These are phyloP conservation scores for Grosmannia huntii DNA, from an alignment of 2,329 filamentous ascomycete genomes.

Conservation along the genomic window DNA sequence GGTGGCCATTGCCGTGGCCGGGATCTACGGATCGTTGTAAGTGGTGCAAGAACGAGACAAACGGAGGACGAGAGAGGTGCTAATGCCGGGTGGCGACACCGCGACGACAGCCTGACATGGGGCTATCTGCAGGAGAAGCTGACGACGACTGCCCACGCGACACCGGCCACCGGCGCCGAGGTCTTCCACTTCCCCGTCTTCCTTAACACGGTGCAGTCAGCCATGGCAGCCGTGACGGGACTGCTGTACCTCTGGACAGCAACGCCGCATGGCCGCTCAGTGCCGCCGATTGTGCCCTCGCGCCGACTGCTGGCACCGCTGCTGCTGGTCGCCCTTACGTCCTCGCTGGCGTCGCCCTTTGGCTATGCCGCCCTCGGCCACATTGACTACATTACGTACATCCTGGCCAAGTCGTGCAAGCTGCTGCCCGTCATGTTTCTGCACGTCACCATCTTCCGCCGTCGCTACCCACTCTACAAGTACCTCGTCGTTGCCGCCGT, in stretches of 20 bases:
- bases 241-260: conserved; percentile 64
- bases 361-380: conserved; percentile 86
- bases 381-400: conserved; percentile 96
- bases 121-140: conserved; percentile 94
- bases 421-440: conserved; percentile 97
- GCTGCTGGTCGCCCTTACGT: conserved; percentile 73
- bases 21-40: conserved; percentile 96
- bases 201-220: conserved; percentile 89
- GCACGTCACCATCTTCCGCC: conserved; percentile 82
- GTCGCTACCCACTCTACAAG: conserved; percentile 87
- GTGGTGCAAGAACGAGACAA: conserved; percentile 15
- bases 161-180: conserved; percentile 33
- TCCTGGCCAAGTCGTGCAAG: conserved; percentile 96
- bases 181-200: conserved; percentile 91
- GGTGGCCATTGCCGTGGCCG: conserved; percentile 75
- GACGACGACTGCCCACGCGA: conserved; percentile 78
- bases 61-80: neutral
- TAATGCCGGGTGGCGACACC: too few species aligned
- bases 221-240: conserved; percentile 74
- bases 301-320: conserved; percentile 63
- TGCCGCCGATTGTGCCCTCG: conserved; percentile 64
- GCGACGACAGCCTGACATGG: conserved; percentile 64
- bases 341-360: conserved; percentile 84
- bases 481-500: conserved; percentile 88
- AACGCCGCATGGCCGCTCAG: conserved; percentile 35